Evolutionary conservation across 345 rosid species (phyloP).

Genomic region (Camelina sativa): DNA sequence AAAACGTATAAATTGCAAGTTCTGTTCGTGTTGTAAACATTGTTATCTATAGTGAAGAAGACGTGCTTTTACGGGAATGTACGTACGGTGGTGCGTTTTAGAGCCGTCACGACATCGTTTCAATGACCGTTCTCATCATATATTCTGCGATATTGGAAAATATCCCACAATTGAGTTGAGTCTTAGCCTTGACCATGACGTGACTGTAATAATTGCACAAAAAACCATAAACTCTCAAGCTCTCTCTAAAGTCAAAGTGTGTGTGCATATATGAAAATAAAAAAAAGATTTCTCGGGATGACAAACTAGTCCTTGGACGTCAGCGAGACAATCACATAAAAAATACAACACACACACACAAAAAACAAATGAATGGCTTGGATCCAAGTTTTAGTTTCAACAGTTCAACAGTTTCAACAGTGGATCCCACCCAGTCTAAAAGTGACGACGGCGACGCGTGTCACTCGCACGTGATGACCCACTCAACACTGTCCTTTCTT

Average conservation of each 20-base stretch:
- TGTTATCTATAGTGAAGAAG: constrained; percentile 27
- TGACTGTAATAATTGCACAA: constrained; percentile 26
- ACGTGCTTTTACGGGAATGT: constrained; percentile 35
- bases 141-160: constrained; percentile 22
- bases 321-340: background rate
- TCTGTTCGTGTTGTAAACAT: constrained; percentile 21
- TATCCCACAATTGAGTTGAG: background rate
- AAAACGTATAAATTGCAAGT: constrained; percentile 7
- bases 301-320: background rate
- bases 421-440: constrained; percentile 24
- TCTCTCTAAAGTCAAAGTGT: background rate
- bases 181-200: constrained; percentile 38
- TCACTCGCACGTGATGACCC: constrained; percentile 37
- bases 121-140: constrained; percentile 13
- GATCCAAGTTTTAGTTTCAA: constrained; percentile 26
- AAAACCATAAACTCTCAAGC: constrained; percentile 4
- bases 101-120: constrained; percentile 45
- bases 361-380: constrained; percentile 11
- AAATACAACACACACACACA: background rate
- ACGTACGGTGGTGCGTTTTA: constrained; percentile 42
- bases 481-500: constrained; percentile 26
- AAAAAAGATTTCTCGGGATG: background rate
- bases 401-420: constrained; percentile 2
- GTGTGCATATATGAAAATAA: background rate
- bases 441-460: constrained; percentile 41